Evolutionary conservation across 2,329 filamentous ascomycete species (phyloP).

Genomic region (Neocucurbitaria cava): DNA sequence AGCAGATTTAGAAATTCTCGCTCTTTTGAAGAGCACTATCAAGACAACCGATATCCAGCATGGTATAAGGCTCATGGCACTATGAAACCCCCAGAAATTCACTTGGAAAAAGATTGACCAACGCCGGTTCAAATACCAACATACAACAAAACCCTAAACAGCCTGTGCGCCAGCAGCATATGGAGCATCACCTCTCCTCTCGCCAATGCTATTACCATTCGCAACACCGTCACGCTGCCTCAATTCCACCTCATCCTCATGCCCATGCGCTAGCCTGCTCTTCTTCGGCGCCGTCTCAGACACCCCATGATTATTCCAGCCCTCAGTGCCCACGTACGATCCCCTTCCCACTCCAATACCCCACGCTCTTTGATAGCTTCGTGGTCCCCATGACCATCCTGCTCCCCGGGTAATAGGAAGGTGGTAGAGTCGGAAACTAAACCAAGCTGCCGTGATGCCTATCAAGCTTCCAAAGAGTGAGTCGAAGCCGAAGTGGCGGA

Average conservation of each 20-base stretch:
- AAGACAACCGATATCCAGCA: background rate
- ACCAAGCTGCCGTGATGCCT: conserved; percentile 72
- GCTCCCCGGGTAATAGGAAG: conserved; percentile 78
- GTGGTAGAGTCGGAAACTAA: conserved; percentile 87
- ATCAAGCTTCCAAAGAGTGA: conserved; percentile 85
- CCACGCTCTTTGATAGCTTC: conserved; percentile 76
- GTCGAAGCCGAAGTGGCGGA: conserved; percentile 90
- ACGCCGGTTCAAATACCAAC: background rate
- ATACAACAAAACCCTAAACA: background rate
- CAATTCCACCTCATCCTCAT: conserved; percentile 21
- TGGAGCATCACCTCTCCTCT: background rate
- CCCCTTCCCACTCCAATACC: conserved; percentile 71
- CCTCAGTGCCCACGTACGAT: conserved; percentile 57
- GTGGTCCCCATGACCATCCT: conserved; percentile 88
- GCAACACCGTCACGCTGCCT: background rate
- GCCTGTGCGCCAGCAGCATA: background rate
- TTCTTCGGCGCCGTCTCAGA: conserved; percentile 14
- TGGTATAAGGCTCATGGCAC: background rate
- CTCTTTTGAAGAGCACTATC: background rate
- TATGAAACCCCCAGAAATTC: background rate
- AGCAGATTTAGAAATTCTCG: no score
- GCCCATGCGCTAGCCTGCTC: conserved; percentile 5
- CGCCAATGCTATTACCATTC: background rate
- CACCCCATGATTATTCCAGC: conserved; percentile 44
- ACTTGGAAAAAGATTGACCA: background rate